Evolutionary conservation across 2,329 filamentous ascomycete species (phyloP).

Genomic region (Pseudogymnoascus sp.): DNA sequence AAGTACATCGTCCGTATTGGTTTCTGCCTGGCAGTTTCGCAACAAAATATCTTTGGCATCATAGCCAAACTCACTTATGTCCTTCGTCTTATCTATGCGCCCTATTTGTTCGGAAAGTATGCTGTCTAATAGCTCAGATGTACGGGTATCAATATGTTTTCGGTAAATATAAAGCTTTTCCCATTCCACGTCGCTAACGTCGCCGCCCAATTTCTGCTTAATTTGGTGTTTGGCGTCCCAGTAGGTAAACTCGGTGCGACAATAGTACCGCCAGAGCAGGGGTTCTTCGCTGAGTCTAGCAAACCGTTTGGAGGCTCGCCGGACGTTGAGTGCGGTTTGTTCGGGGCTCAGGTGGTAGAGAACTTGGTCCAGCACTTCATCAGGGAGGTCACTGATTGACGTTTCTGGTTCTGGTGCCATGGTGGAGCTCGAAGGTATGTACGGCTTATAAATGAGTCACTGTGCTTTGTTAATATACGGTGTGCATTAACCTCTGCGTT

Average conservation of each 20-base stretch:
- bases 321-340: constrained; percentile 39
- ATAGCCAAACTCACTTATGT: constrained; percentile 67
- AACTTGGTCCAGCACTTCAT: constrained; percentile 79
- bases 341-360: constrained; percentile 54
- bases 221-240: constrained; percentile 67
- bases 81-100: constrained; percentile 61
- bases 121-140: constrained; percentile 51
- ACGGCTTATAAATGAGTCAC: constrained; percentile 5
- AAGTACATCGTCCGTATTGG: constrained; percentile 63
- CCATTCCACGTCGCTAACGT: constrained; percentile 61
- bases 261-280: constrained; percentile 74
- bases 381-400: constrained; percentile 41
- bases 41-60: constrained; percentile 83
- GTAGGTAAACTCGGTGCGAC: constrained; percentile 58
- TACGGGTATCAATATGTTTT: constrained; percentile 43
- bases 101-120: constrained; percentile 65
- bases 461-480: background rate
- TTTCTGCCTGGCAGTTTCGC: constrained; percentile 49
- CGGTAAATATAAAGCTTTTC: constrained; percentile 58
- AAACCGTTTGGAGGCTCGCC: constrained; percentile 55
- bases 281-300: constrained; percentile 60
- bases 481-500: background rate
- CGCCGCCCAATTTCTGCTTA: constrained; percentile 43
- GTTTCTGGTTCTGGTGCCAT: background rate
- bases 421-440: constrained; percentile 4